phyloP scores from a whole-genome alignment of 805 yeast genomes.

The Millerago galiae region DNA sequence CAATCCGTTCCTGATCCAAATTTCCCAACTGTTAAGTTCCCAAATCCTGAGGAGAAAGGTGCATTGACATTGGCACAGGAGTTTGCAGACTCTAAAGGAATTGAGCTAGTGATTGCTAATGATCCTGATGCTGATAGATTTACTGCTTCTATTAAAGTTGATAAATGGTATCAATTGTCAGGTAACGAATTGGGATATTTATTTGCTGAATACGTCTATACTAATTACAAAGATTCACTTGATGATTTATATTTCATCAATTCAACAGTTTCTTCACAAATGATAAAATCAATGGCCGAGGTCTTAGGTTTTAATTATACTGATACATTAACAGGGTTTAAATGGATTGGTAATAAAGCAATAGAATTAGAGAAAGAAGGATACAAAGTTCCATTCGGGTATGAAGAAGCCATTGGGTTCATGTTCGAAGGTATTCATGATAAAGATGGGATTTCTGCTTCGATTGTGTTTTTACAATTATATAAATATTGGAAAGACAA shows the following conservation, averaged over 20 bases:
- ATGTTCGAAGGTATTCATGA: conserved; percentile 84
- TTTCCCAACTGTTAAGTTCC: conserved; percentile 81
- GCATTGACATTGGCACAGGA: conserved; percentile 70
- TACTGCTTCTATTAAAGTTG: conserved; percentile 61
- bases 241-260: conserved; percentile 53
- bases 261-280: conserved; percentile 90
- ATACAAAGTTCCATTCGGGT: conserved; percentile 75
- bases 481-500: conserved; percentile 41
- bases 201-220: conserved; percentile 60
- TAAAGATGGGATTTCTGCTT: conserved; percentile 88
- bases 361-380: conserved; percentile 63
- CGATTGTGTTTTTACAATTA: conserved; percentile 68
- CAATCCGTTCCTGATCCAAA: conserved; percentile 78
- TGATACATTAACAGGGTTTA: conserved; percentile 93
- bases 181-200: conserved; percentile 90
- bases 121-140: conserved; percentile 98
- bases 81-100: conserved; percentile 44
- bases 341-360: conserved; percentile 94
- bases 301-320: conserved; percentile 51
- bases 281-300: conserved; percentile 63
- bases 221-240: conserved; percentile 21
- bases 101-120: conserved; percentile 68
- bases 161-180: conserved; percentile 70
- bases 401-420: conserved; percentile 94
- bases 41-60: conserved; percentile 94